phyloP scores from a whole-genome alignment of 177 flowering plant genomes.

The Vitis hybrid region DNA sequence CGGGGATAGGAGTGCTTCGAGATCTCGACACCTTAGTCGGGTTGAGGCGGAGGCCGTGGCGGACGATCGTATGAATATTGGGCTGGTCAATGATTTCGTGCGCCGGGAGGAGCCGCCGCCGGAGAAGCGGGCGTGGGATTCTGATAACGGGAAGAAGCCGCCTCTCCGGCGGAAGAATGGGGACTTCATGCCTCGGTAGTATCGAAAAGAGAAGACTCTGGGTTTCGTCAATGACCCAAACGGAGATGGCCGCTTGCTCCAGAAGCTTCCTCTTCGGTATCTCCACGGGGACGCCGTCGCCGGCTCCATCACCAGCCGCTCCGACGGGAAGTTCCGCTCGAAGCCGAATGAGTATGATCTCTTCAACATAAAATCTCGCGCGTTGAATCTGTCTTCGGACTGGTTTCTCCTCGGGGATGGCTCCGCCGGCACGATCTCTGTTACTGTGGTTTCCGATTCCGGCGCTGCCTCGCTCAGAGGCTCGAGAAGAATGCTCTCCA shows the following conservation, averaged over 20 bases:
- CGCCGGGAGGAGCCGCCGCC: slow-evolving; percentile 60
- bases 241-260: slow-evolving; percentile 78
- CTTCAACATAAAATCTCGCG: slow-evolving; percentile 55
- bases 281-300: slow-evolving; percentile 79
- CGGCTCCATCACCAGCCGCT: slow-evolving; percentile 58
- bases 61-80: slow-evolving; percentile 61
- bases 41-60: slow-evolving; percentile 62
- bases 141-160: slow-evolving; percentile 76
- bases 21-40: slow-evolving; percentile 90
- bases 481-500: slow-evolving; percentile 39
- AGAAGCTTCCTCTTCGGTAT: slow-evolving; percentile 54
- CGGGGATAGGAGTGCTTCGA: slow-evolving; percentile 92
- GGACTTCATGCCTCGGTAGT: slow-evolving; percentile 68
- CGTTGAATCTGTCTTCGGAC: slow-evolving; percentile 33
- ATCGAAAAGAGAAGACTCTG: slow-evolving; percentile 85
- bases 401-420: slow-evolving; percentile 22
- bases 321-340: slow-evolving; percentile 68
- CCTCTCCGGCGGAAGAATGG: slow-evolving; percentile 68
- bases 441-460: slow-evolving; percentile 14
- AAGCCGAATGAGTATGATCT: slow-evolving; percentile 91
- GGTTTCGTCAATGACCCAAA: slow-evolving; percentile 62
- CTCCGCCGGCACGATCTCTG: slow-evolving; percentile 42
- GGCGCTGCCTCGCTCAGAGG: slow-evolving; percentile 23
- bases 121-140: slow-evolving; percentile 50
- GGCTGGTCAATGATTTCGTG: slow-evolving; percentile 75